These are phyloP conservation scores for Dictyostelium discoideum DNA, from an alignment of 78 protist species.

Conservation along the genomic window DNA sequence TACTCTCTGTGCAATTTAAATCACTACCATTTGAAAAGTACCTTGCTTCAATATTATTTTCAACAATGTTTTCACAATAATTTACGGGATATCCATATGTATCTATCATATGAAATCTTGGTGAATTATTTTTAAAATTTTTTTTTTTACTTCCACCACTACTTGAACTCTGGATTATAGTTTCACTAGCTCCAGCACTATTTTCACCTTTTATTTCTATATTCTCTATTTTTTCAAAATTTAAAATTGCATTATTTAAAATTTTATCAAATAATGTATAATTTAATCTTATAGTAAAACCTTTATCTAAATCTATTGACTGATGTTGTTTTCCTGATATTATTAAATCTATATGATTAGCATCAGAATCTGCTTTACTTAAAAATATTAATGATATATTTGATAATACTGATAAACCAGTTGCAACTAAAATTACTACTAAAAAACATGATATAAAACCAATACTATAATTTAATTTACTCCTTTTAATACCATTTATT, in stretches of 20 bases:
- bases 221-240: no score
- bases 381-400: conserved; percentile 10
- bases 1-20: not conserved
- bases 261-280: not conserved
- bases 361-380: not conserved
- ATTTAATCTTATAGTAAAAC: no score
- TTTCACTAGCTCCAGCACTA: no score
- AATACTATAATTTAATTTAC: conserved; percentile 26
- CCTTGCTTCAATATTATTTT: not conserved
- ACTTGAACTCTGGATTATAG: no score
- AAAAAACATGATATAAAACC: conserved; percentile 82
- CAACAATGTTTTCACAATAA: not conserved
- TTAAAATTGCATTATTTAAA: no score
- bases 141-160: no score
- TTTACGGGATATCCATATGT: not conserved
- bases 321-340: no score
- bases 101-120: not conserved
- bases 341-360: no score
- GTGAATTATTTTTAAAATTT: not conserved
- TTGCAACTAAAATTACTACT: conserved; percentile 64
- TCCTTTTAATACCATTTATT: not conserved
- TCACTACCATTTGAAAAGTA: not conserved
- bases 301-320: no score
- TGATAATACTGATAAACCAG: not conserved
- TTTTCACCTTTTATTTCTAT: no score